Base-by-base conservation (phyloP, 257 asterid species). In the Gentiana straminea region DNA sequence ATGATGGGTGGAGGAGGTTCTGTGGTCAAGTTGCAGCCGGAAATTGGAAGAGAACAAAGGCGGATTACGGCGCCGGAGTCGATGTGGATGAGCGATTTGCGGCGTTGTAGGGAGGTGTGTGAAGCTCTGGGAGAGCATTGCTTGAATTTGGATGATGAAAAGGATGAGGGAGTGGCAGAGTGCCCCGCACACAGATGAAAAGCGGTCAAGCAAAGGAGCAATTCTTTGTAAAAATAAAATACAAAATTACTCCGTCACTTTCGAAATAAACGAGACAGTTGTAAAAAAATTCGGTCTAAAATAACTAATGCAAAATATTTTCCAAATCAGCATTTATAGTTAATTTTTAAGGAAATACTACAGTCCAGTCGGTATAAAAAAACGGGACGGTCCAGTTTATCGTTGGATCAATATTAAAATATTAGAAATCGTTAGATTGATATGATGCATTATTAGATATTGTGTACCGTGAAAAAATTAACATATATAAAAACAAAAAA, bases 41-140 rank as follows among this genome's bases (percentile, higher is more conserved):
- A 15, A 58, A 15, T 12, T n/a, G 66, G 71, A 63, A 70, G 66
- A 48, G 71, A 41, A 57, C 36, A 63, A 52, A 24, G 24, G 24
- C 55, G 55, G 34, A 48, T 54, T 43, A 34, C 64, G 76, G 62
- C 63, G 78, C 64, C 50, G 49, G 36, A 56, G 43, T 48, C 68
- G 59, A 44, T 38, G 52, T 43, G 66, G 62, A 50, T 50, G 53
- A 8, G 36, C 58, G 61, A 57, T 60, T 58, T 71, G 75, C 58
- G 82, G 70, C 49, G 57, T 72, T 65, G 68, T 48, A 50, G 63
- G 79, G 60, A 75, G 63, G 63, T 58, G 57, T 3, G 66, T 33
- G 54, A 58, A 9, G 55, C 82, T 64, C 45, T 75, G 94, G 67
- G 60, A 58, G 73, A 67, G 61, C 97, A 88, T 88, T 49, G 66